Conservation (phyloP, 23 red algal genomes). For the Gracilariopsis chorda region DNA sequence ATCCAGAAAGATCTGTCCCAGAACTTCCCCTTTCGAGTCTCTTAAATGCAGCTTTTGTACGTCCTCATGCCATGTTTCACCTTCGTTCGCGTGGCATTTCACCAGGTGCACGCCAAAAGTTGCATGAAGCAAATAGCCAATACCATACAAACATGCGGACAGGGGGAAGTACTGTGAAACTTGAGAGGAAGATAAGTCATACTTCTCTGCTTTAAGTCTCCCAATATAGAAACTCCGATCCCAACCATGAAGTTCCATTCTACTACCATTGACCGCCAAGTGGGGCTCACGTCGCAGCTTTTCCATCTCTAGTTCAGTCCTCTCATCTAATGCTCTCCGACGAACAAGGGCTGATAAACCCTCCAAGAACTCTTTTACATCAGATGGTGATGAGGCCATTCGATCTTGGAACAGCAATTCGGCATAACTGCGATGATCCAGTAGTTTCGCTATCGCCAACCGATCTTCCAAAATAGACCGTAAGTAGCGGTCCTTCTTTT, state of each 20-base stretch:
- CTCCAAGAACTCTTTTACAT: slow-evolving; percentile 39
- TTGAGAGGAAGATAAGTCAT: slow-evolving; percentile 33
- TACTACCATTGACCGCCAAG: neutral
- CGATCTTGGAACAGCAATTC: slow-evolving; percentile 43
- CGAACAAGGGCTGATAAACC: slow-evolving; percentile 22
- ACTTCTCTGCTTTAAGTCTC: slow-evolving; percentile 45
- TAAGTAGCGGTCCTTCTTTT: slow-evolving; percentile 9
- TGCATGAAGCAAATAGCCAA: slow-evolving; percentile 40
- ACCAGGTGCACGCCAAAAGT: slow-evolving; percentile 77
- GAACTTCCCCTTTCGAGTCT: slow-evolving; percentile 25
- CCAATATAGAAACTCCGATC: slow-evolving; percentile 72
- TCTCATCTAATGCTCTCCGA: slow-evolving; percentile 6
- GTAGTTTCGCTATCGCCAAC: slow-evolving; percentile 30
- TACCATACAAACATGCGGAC: slow-evolving; percentile 42
- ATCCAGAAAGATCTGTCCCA: slow-evolving; percentile 91
- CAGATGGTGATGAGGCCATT: slow-evolving; percentile 49
- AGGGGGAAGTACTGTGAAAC: slow-evolving; percentile 72
- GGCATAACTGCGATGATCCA: slow-evolving; percentile 42
- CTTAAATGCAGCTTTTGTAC: slow-evolving; percentile 63
- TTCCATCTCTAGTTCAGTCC: slow-evolving; percentile 26
- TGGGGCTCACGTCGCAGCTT: slow-evolving; percentile 51
- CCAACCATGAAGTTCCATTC: slow-evolving; percentile 45
- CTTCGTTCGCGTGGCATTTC: neutral
- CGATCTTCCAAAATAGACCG: slow-evolving; percentile 22
- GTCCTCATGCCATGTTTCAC: slow-evolving; percentile 80